Conservation (phyloP, 768 basidiomycete genomes). For the Leccinum barrowsii region DNA sequence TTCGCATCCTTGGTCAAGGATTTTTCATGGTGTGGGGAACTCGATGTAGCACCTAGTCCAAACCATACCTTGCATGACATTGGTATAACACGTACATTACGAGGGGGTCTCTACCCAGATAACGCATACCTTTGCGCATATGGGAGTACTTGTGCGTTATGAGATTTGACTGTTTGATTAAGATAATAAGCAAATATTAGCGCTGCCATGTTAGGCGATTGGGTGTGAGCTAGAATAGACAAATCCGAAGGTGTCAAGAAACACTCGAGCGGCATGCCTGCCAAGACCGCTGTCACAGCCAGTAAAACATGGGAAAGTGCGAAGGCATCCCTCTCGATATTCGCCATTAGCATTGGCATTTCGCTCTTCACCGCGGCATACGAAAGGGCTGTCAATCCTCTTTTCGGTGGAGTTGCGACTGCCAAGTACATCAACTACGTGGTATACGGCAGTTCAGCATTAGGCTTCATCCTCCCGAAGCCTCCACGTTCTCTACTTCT, state of each 20-base stretch:
- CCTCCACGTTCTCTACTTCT: conserved; percentile 25
- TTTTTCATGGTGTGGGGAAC: not conserved
- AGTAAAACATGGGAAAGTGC: conserved; percentile 11
- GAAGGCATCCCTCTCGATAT: conserved; percentile 22
- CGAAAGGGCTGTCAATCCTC: conserved; percentile 58
- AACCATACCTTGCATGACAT: too few relatives aligned
- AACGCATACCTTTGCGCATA: too few relatives aligned
- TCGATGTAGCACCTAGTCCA: not conserved
- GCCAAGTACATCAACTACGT: conserved; percentile 44
- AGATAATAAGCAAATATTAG: too few relatives aligned
- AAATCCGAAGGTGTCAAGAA: too few relatives aligned
- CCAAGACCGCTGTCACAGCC: not conserved
- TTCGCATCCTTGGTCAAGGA: not conserved
- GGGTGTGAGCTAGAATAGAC: too few relatives aligned
- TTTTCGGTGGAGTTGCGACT: conserved; percentile 64
- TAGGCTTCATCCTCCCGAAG: conserved; percentile 31
- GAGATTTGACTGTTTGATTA: too few relatives aligned
- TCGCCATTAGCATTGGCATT: conserved; percentile 32
- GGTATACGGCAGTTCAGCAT: conserved; percentile 35
- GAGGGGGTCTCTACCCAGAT: too few relatives aligned
- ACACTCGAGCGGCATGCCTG: conserved; percentile 2
- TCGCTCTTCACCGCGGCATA: conserved; percentile 63
- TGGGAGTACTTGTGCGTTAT: too few relatives aligned
- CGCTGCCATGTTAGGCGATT: too few relatives aligned
- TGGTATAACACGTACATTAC: too few relatives aligned